Evolutionary conservation across 1,139 yeast genomes (phyloP).

Genomic region (Candida tunisiensis): DNA sequence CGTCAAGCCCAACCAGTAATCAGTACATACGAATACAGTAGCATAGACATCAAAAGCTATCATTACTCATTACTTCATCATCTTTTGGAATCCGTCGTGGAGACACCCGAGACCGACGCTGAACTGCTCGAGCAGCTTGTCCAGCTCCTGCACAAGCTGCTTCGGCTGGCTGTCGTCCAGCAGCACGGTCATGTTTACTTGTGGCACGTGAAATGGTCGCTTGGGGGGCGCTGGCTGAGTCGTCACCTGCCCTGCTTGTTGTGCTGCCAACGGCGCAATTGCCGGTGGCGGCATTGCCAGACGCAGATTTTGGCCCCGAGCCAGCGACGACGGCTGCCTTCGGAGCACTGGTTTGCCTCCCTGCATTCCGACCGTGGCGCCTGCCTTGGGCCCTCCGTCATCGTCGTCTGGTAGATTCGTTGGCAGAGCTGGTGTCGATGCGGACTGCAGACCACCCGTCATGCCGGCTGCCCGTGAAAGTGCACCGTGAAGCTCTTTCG

Average conservation of each 20-base stretch:
- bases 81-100: conserved; percentile 3
- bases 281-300: conserved; percentile 14
- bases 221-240: not conserved
- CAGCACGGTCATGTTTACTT: conserved; percentile 13
- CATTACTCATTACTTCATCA: not conserved
- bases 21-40: not conserved
- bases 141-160: conserved; percentile 13
- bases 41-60: not conserved
- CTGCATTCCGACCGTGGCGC: conserved; percentile 3
- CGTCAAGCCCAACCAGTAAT: conserved; percentile 8
- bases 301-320: conserved; percentile 6
- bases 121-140: conserved; percentile 11
- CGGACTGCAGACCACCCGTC: too few relatives aligned
- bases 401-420: too few relatives aligned
- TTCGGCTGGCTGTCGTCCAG: conserved; percentile 16
- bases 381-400: conserved; percentile 1
- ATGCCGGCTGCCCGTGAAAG: too few relatives aligned
- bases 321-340: conserved; percentile 2
- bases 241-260: conserved; percentile 1
- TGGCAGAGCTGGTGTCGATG: too few relatives aligned
- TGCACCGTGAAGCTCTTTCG: too few relatives aligned
- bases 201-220: conserved; percentile 9
- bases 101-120: conserved; percentile 11
- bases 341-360: not conserved
- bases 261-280: conserved; percentile 5